A percentile compares a stretch with the other conserved stretches of the same genome.
phyloP scores from a whole-genome alignment of 257 asterid species.

The Parsonsia alboflavescens region DNA sequence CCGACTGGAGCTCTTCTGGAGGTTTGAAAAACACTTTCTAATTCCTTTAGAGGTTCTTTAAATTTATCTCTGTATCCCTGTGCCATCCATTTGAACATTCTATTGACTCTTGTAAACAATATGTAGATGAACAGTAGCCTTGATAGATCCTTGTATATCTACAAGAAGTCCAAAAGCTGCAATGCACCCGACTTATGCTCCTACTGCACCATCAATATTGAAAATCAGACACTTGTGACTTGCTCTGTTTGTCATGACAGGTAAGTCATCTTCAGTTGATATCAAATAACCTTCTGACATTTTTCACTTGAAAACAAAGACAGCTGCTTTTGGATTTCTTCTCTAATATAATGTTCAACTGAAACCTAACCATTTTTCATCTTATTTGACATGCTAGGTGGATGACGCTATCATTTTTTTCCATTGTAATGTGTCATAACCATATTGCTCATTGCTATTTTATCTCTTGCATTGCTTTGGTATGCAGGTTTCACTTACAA shows the following conservation, averaged over 20 bases:
- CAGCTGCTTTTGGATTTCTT: neutral
- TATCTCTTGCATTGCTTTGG: constrained; percentile 18
- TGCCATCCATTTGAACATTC: constrained; percentile 14
- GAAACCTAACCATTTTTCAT: neutral
- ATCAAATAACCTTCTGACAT: neutral
- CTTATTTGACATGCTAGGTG: neutral
- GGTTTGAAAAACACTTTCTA: constrained; percentile 32
- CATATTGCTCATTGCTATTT: neutral
- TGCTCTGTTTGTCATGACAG: constrained; percentile 68
- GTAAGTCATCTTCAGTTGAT: constrained; percentile 29
- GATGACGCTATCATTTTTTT: neutral
- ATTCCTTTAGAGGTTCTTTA: neutral
- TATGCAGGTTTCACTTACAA: constrained; percentile 60
- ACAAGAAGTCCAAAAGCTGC: constrained; percentile 25
- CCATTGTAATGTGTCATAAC: neutral
- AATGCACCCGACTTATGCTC: constrained; percentile 32
- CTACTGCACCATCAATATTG: constrained; percentile 37
- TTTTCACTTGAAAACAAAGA: neutral
- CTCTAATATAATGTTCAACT: neutral
- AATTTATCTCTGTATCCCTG: neutral
- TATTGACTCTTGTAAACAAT: constrained; percentile 10
- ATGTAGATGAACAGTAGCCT: constrained; percentile 51
- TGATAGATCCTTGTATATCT: constrained; percentile 53
- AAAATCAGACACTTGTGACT: constrained; percentile 39
- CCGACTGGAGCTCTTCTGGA: constrained; percentile 46